Conservation (phyloP, 75 land plant genomes). For the Sequoiadendron giganteum region DNA sequence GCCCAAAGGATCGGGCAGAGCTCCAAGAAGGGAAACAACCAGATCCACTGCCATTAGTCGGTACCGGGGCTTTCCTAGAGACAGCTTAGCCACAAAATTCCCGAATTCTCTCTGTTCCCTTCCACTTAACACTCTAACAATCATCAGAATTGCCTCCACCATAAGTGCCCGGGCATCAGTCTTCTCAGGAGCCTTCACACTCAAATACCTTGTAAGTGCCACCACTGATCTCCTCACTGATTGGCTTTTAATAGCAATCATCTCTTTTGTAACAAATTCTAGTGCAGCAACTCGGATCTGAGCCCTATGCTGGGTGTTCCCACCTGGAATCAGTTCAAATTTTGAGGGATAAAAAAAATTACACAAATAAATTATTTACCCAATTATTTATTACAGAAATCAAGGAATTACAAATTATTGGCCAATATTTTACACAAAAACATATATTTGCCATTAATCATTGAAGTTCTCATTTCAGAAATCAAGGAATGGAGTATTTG, state of each 20-base stretch:
- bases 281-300: conserved; percentile 19
- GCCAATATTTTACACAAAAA: neutral
- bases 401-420: neutral
- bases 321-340: conserved; percentile 10
- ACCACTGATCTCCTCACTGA: conserved; percentile 41
- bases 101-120: conserved; percentile 56
- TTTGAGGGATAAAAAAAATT: neutral
- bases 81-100: conserved; percentile 60
- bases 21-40: conserved; percentile 36
- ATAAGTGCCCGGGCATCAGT: conserved; percentile 62
- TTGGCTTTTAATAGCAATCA: conserved; percentile 25
- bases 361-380: neutral
- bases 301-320: conserved; percentile 17
- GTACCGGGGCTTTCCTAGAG: conserved; percentile 50
- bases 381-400: neutral
- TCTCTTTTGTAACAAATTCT: conserved; percentile 27
- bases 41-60: conserved; percentile 78
- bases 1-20: conserved; percentile 48
- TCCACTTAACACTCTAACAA: conserved; percentile 40
- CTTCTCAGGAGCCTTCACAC: conserved; percentile 72
- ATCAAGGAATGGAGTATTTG: too few relatives aligned
- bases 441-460: too few relatives aligned
- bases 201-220: conserved; percentile 61
- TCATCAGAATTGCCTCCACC: conserved; percentile 63
- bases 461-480: too few relatives aligned